Base-by-base conservation (phyloP, 441 rosid genomes). In the Corymbia calophylla region DNA sequence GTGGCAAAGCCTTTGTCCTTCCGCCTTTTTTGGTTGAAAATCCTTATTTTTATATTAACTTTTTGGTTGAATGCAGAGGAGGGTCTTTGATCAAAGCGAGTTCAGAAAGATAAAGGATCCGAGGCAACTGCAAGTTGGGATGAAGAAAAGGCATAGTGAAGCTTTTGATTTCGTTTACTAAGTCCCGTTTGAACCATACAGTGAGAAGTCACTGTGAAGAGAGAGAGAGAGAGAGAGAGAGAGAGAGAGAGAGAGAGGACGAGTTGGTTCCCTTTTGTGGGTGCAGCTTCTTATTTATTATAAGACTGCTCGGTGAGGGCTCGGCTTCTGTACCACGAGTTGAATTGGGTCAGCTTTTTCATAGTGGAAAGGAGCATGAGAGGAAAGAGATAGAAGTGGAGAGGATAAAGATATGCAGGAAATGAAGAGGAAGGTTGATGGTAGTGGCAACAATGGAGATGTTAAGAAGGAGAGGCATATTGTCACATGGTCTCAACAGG, bases 401-500 rank as follows among this genome's bases (percentile, higher is more conserved):
- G 23, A 66, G 23, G 56, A 86, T 39, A 84, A 89, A 86, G 49
- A 1, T 47, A 86, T 86, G 68, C 68, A 55, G 88, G 88, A 60
- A 47, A 86, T 35, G 60, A 86, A 86, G 88, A 60, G 68, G 68
- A 35, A 35, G 49, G 7, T 27, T 39, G 92, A 86, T 70, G 90
- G 62, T 89, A 55, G 49, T 86, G 66, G 64, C 60, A 47, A 56
- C 88, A 86, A 86, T 53, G 88, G 88, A 35, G 49, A 60, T 60
- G 49, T 32, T 18, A 97, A 95, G 97, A 98, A 98, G 96, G 99
- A 98, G 92, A 94, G 99, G 56, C 99, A 96, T 92, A 95, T 98
- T 88, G 99, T 98, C 88, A 93, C 99, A 11, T 98, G 99, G 99
- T 89, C 96, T 90, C 97, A 93, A 89, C 94, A 97, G 99, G 99